Percentiles rank a stretch among this genome's conserved stretches.
Conservation (phyloP, 179 eudicot species). For the Heliamphora pulchella region DNA sequence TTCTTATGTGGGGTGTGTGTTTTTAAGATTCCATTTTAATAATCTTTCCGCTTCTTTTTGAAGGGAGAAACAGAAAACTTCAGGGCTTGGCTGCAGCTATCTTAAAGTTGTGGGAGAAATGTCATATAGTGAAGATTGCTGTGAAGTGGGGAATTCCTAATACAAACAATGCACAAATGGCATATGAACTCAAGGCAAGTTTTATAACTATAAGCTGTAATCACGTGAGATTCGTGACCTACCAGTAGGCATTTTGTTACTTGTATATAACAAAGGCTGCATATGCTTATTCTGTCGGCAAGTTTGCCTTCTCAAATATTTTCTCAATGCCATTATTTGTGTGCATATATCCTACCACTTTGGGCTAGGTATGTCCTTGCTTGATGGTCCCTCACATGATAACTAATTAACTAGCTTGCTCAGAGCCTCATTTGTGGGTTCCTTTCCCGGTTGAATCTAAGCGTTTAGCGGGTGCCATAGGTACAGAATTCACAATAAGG, state of each 20-base stretch:
- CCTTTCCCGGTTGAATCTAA: background rate
- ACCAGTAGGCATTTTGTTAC: background rate
- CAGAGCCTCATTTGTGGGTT: background rate
- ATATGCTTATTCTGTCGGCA: background rate
- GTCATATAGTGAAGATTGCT: slow-evolving; percentile 83
- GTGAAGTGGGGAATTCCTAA: slow-evolving; percentile 80
- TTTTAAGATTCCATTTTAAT: slow-evolving; percentile 7
- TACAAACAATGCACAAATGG: slow-evolving; percentile 87
- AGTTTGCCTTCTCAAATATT: background rate
- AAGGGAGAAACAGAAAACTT: slow-evolving; percentile 91
- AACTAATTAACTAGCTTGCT: background rate
- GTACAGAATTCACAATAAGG: background rate
- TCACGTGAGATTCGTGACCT: slow-evolving; percentile 3
- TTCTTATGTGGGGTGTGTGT: background rate
- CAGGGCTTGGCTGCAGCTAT: slow-evolving; percentile 95
- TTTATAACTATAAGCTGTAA: slow-evolving; percentile 4
- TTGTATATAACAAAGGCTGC: background rate
- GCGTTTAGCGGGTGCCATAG: background rate
- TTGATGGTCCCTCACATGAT: background rate
- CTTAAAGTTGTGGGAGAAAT: slow-evolving; percentile 85
- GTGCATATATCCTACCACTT: background rate
- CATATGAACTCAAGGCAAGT: slow-evolving; percentile 91
- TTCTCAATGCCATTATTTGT: background rate
- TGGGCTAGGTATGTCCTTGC: no score
- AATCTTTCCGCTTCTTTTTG: slow-evolving; percentile 21